These are phyloP conservation scores for Plasmodium coatneyi DNA, from an alignment of 169 alveolate species.

Conservation along the genomic window DNA sequence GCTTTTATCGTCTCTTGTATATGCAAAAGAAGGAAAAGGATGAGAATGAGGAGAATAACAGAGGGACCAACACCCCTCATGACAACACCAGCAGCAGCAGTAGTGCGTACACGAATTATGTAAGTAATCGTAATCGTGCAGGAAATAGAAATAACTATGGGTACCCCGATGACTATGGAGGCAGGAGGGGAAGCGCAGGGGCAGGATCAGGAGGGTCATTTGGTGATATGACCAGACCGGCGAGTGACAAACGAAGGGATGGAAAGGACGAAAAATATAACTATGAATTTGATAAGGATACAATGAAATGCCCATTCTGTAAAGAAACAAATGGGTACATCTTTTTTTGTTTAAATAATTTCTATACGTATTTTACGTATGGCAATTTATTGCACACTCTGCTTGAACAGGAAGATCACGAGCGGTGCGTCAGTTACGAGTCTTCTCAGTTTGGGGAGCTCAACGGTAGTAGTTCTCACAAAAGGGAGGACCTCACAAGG, in stretches of 20 bases:
- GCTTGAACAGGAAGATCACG: conserved; percentile 18
- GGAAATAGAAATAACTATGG: not conserved
- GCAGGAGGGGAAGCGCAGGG: not conserved
- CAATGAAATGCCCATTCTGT: conserved; percentile 74
- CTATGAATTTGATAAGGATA: conserved; percentile 36
- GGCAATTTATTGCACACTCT: conserved; percentile 53
- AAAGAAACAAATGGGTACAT: conserved; percentile 74
- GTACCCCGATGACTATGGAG: not conserved
- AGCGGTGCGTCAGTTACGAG: not conserved
- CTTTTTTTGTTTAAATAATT: conserved; percentile 70
- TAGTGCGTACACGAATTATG: not conserved
- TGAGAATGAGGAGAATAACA: conserved; percentile 4
- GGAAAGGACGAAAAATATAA: conserved; percentile 47
- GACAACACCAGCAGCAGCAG: not conserved
- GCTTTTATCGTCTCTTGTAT: conserved; percentile 67
- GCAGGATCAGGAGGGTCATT: not conserved
- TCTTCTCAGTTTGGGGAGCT: not conserved
- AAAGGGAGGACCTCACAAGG: not conserved
- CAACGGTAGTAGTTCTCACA: not conserved
- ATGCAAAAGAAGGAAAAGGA: conserved; percentile 68
- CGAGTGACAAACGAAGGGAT: not conserved
- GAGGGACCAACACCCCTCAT: not conserved
- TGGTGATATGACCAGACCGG: not conserved
- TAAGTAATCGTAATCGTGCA: not conserved
- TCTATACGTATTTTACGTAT: conserved; percentile 73